Percentiles rank a stretch among this genome's conserved stretches.
Evolutionary conservation across 2,329 filamentous ascomycete genomes (phyloP).

Genomic region (Coleophoma crateriformis): DNA sequence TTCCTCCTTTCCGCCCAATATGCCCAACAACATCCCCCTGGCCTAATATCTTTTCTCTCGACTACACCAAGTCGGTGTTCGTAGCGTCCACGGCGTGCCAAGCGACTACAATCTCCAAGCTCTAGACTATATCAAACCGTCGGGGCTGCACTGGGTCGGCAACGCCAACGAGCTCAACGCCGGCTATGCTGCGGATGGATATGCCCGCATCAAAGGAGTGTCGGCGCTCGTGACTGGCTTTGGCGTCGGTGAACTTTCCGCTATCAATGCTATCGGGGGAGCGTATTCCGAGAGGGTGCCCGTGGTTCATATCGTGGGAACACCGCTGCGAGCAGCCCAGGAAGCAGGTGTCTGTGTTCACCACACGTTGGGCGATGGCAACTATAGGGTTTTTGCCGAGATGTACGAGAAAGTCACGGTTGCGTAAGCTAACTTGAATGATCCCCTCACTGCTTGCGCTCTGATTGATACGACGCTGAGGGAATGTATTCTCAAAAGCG

Average conservation of each 20-base stretch:
- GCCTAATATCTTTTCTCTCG: too few relatives aligned
- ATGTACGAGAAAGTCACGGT: background rate
- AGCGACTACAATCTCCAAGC: slow-evolving; percentile 20
- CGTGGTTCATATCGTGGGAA: slow-evolving; percentile 56
- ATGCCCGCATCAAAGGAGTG: slow-evolving; percentile 65
- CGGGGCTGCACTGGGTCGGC: slow-evolving; percentile 8
- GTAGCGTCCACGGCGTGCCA: slow-evolving; percentile 40
- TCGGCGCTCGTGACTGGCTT: slow-evolving; percentile 67
- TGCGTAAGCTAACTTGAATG: background rate
- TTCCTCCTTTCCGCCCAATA: too few relatives aligned
- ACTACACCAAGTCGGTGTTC: slow-evolving; percentile 27
- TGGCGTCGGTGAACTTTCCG: slow-evolving; percentile 65
- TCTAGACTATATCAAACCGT: slow-evolving; percentile 6
- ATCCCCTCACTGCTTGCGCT: background rate
- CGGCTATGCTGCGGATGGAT: slow-evolving; percentile 69
- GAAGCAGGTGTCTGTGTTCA: slow-evolving; percentile 43
- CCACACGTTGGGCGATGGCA: slow-evolving; percentile 47
- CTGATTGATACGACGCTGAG: slow-evolving; percentile 40
- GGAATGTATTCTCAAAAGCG: slow-evolving; percentile 42
- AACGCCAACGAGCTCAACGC: slow-evolving; percentile 6
- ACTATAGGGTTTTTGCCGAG: background rate
- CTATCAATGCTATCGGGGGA: slow-evolving; percentile 65
- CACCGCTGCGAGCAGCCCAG: slow-evolving; percentile 37
- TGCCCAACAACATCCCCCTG: too few relatives aligned
- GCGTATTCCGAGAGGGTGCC: slow-evolving; percentile 66